Conservation (phyloP, 177 flowering plant genomes). For the Vitis hybrid region DNA sequence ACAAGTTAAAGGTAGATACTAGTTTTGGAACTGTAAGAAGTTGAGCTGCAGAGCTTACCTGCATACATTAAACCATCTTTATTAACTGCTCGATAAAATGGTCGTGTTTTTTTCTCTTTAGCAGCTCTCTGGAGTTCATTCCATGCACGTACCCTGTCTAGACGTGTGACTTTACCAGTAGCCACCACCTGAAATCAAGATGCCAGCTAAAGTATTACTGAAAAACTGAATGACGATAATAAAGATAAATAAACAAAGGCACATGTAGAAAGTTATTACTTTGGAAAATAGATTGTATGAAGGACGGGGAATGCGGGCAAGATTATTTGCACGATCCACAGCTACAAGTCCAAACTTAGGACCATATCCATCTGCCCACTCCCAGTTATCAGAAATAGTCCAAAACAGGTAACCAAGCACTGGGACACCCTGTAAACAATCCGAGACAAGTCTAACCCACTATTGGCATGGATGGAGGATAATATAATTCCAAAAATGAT, state of each 20-base stretch:
- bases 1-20: neutral
- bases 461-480: neutral
- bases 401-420: slow-evolving; percentile 92
- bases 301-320: slow-evolving; percentile 86
- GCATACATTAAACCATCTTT: slow-evolving; percentile 90
- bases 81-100: slow-evolving; percentile 80
- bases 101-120: slow-evolving; percentile 57
- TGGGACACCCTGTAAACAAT: slow-evolving; percentile 72
- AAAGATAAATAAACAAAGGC: neutral
- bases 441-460: neutral
- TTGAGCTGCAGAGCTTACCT: slow-evolving; percentile 45
- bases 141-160: slow-evolving; percentile 76
- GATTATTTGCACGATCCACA: slow-evolving; percentile 81
- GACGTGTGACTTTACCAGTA: slow-evolving; percentile 64
- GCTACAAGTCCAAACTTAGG: slow-evolving; percentile 99
- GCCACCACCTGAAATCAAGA: slow-evolving; percentile 60
- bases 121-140: slow-evolving; percentile 74
- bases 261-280: slow-evolving; percentile 29
- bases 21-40: neutral
- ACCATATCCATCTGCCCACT: slow-evolving; percentile 99
- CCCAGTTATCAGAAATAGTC: slow-evolving; percentile 99
- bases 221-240: neutral
- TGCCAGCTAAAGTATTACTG: neutral
- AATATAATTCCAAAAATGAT: neutral
- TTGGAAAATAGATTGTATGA: slow-evolving; percentile 85